Conservation (phyloP, 2,329 filamentous ascomycete species). For the Sclerotinia glacialis region DNA sequence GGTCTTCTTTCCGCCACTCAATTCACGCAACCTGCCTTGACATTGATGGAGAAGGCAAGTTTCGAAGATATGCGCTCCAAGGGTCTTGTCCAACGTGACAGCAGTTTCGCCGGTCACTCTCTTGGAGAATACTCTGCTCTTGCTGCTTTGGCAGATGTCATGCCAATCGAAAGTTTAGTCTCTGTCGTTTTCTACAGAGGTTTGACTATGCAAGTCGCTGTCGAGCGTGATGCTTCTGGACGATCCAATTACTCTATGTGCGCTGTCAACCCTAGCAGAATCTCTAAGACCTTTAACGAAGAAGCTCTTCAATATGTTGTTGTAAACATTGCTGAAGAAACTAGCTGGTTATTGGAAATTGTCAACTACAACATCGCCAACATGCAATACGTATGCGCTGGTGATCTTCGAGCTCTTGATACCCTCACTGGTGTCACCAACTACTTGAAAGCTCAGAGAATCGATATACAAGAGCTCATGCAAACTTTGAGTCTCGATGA, state of each 20-base stretch:
- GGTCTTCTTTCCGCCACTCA: conserved; percentile 95
- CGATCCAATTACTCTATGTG: conserved; percentile 99
- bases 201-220: conserved; percentile 97
- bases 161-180: conserved; percentile 98
- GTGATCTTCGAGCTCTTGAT: conserved; percentile 68
- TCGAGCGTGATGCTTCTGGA: conserved; percentile 88
- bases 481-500: conserved; percentile 82
- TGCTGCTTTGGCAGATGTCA: conserved; percentile 92
- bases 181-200: conserved; percentile 99
- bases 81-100: conserved; percentile 92
- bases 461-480: conserved; percentile 93
- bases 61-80: conserved; percentile 99
- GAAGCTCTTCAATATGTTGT: conserved; percentile 95
- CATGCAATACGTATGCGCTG: conserved; percentile 72
- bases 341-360: conserved; percentile 94
- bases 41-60: conserved; percentile 98
- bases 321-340: conserved; percentile 89
- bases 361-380: conserved; percentile 87
- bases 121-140: conserved; percentile 97
- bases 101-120: conserved; percentile 96
- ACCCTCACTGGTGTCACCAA: conserved; percentile 72
- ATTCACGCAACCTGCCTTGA: conserved; percentile 96
- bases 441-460: conserved; percentile 93
- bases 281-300: conserved; percentile 98
- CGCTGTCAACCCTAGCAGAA: conserved; percentile 95